Conservation (phyloP, 352 stramenopile genomes). For the Pythium coloratum region DNA sequence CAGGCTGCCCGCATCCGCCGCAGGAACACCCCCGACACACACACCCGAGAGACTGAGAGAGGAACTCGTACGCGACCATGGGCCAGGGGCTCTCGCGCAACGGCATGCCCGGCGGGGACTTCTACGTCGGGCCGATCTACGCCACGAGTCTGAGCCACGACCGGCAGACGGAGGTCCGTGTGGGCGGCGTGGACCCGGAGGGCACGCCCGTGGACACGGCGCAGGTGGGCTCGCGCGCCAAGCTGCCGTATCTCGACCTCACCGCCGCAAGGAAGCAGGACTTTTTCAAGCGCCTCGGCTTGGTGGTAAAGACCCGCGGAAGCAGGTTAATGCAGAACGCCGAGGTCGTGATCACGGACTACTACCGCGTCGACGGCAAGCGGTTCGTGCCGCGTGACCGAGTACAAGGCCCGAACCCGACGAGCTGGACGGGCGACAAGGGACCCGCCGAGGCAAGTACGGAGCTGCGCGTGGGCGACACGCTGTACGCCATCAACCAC, state of each 20-base stretch:
- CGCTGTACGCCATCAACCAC: slow-evolving; percentile 86
- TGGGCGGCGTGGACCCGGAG: slow-evolving; percentile 45
- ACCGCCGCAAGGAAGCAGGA: slow-evolving; percentile 60
- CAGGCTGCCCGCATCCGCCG: background rate
- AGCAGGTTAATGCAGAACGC: slow-evolving; percentile 86
- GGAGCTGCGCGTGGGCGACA: slow-evolving; percentile 74
- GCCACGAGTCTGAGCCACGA: slow-evolving; percentile 84
- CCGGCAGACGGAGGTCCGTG: slow-evolving; percentile 77
- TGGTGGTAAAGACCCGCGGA: slow-evolving; percentile 82
- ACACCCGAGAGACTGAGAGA: background rate
- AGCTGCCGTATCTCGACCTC: slow-evolving; percentile 71
- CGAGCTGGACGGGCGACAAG: slow-evolving; percentile 71
- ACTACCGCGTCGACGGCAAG: slow-evolving; percentile 78
- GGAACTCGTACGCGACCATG: slow-evolving; percentile 34
- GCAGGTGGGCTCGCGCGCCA: slow-evolving; percentile 65
- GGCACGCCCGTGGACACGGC: slow-evolving; percentile 44
- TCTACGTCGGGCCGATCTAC: slow-evolving; percentile 83
- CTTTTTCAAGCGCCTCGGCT: slow-evolving; percentile 75
- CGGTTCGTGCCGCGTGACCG: slow-evolving; percentile 75
- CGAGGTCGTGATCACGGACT: slow-evolving; percentile 77
- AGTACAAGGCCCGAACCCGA: slow-evolving; percentile 55
- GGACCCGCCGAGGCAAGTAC: slow-evolving; percentile 72
- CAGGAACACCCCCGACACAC: background rate
- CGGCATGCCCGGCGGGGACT: slow-evolving; percentile 67
- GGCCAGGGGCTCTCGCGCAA: slow-evolving; percentile 63